Evolutionary conservation across 352 stramenopile species (phyloP), one percentile per base, ranked within the genome.

Genomic region (Peronospora belbahrii): DNA sequence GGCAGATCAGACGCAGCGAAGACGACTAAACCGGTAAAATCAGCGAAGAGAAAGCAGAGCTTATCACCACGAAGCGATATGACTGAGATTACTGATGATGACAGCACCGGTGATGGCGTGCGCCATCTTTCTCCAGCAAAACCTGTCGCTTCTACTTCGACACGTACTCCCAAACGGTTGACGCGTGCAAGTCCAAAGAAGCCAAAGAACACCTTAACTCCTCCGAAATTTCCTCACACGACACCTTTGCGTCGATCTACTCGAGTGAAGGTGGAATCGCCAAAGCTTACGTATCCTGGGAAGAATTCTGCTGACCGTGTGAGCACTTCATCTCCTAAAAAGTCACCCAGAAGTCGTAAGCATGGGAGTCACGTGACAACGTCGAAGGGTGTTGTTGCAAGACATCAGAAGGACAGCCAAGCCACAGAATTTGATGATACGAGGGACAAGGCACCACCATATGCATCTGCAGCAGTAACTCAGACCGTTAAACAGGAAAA

Each of bases 201-300:
- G 41, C 20, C 3, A 8, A 58, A 45, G 32, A 30, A 28, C 13
- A 6, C 20, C 2, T 11, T 25, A 20, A 10, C 19, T 14, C n/a
- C 15, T 14, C 5, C 22, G 8, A 10, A 30, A 1, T 48, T 23
- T 20, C 15, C 9, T 5, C 22, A 17, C 2, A 20, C 35, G 11
- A 8, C 5, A 14, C 24, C 24, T 7, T 10, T 56, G 11, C 42
- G 59, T 19, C 53, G 59, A 9, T 67, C 59, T 1, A 34, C 53
- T 3, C 48, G 53, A 13, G 22, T 54, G 6, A 60, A 67, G 23
- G 9, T 13, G 0, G 40, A 54, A n/a, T 13, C 48, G 13, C 15
- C 42, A 0, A 56, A 50, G 11, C 44, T 46, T 23, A 41, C 42
- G 9, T 50, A 18, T 5, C 30, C 37, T 1, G 32, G 11, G 0